phyloP scores from a whole-genome alignment of 1,139 yeast species.

The Yamadazyma pseudoaaseri region DNA sequence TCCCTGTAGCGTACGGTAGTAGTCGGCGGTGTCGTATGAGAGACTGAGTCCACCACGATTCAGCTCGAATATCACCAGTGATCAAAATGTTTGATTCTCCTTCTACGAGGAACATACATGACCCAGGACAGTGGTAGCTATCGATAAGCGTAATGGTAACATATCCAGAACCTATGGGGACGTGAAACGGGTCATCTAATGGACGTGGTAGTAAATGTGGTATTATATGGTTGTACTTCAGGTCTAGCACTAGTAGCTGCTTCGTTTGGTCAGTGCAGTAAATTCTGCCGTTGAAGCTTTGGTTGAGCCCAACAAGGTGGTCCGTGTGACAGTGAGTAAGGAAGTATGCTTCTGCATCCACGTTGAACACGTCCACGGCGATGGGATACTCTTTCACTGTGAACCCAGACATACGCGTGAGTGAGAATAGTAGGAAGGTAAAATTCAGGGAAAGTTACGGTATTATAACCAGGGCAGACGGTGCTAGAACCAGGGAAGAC shows the following conservation, averaged over 20 bases:
- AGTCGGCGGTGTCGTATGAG: constrained; percentile 38
- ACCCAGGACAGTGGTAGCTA: constrained; percentile 64
- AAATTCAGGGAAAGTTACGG: too few species aligned
- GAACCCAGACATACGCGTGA: constrained; percentile 1
- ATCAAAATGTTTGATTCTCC: constrained; percentile 36
- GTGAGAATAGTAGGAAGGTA: too few species aligned
- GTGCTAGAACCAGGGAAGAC: too few species aligned
- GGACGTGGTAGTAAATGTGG: constrained; percentile 22
- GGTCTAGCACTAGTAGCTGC: constrained; percentile 25
- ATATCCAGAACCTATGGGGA: constrained; percentile 12
- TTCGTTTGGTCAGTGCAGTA: constrained; percentile 53
- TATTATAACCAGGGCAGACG: too few species aligned
- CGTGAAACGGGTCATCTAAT: constrained; percentile 24
- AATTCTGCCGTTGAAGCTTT: constrained; percentile 39
- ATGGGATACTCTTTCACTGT: constrained; percentile 32
- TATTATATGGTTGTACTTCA: constrained; percentile 21
- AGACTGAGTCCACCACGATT: constrained; percentile 48
- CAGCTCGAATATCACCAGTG: constrained; percentile 65
- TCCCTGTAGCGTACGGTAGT: constrained; percentile 41
- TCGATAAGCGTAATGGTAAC: constrained; percentile 29
- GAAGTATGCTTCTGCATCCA: constrained; percentile 26
- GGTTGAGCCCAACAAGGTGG: constrained; percentile 50
- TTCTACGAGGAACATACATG: constrained; percentile 55
- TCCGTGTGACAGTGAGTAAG: constrained; percentile 60
- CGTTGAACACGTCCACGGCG: constrained; percentile 45